Conservation (phyloP, 2,329 filamentous ascomycete species). For the Phaeosphaeria sp. region DNA sequence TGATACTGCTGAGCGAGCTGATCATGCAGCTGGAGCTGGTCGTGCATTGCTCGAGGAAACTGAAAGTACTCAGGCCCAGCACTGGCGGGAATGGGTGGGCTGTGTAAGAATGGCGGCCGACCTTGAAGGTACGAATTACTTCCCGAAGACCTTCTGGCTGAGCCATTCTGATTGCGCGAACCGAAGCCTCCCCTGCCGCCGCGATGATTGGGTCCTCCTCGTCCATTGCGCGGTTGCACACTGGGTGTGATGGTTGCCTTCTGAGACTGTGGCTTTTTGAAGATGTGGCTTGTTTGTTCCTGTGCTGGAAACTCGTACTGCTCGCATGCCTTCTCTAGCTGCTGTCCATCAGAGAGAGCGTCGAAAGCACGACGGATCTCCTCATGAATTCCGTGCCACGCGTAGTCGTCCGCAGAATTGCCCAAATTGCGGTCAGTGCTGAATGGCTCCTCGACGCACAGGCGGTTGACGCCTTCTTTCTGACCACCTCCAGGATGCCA, state of each 20-base stretch:
- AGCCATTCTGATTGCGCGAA: constrained; percentile 54
- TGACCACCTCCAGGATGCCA: constrained; percentile 71
- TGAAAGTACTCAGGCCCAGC: constrained; percentile 53
- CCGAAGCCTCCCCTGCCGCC: constrained; percentile 55
- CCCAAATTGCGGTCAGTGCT: constrained; percentile 88
- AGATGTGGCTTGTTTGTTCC: constrained; percentile 65
- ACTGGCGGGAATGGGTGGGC: constrained; percentile 49
- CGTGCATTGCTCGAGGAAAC: constrained; percentile 47
- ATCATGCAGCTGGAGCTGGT: constrained; percentile 56
- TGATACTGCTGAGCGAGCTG: constrained; percentile 59
- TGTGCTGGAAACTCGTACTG: constrained; percentile 84
- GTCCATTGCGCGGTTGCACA: constrained; percentile 56
- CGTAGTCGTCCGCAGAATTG: constrained; percentile 95
- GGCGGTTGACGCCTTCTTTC: constrained; percentile 67
- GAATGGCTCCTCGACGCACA: constrained; percentile 97
- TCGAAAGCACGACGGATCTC: constrained; percentile 91
- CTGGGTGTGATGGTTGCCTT: constrained; percentile 62
- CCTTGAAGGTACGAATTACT: constrained; percentile 56
- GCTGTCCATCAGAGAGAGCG: constrained; percentile 72
- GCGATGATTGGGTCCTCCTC: constrained; percentile 54
- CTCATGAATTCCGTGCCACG: constrained; percentile 87
- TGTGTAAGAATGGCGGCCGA: constrained; percentile 48
- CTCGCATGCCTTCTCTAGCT: constrained; percentile 84
- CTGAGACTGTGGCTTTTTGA: constrained; percentile 59
- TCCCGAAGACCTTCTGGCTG: constrained; percentile 63